phyloP scores from a whole-genome alignment of 2,329 filamentous ascomycete species.

The Cladosporium sp. region DNA sequence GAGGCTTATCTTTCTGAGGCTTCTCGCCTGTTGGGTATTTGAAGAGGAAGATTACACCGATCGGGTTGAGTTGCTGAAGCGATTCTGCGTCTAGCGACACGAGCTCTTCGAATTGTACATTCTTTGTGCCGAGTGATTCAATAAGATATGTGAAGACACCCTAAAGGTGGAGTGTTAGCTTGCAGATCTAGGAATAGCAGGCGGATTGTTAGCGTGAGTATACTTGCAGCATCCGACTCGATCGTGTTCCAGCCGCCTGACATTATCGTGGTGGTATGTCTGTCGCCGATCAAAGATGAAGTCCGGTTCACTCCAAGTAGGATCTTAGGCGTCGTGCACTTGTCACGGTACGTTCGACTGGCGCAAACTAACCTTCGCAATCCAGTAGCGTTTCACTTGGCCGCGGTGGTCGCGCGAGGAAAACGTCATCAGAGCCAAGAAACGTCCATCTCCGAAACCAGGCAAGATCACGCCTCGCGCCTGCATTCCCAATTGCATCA shows the following conservation, averaged over 20 bases:
- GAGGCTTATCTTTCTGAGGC: constrained; percentile 55
- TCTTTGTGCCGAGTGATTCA: constrained; percentile 82
- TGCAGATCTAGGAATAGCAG: background rate
- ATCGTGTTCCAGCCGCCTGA: constrained; percentile 90
- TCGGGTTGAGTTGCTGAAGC: constrained; percentile 53
- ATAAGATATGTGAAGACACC: constrained; percentile 97
- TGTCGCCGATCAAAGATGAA: too few species aligned
- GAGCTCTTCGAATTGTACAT: constrained; percentile 95
- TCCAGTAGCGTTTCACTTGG: background rate
- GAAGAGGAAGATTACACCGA: constrained; percentile 96
- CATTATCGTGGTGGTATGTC: constrained; percentile 16
- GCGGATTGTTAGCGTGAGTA: constrained; percentile 4
- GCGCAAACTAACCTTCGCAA: background rate
- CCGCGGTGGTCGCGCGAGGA: background rate
- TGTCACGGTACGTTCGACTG: background rate
- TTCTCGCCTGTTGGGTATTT: constrained; percentile 76
- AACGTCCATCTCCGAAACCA: background rate
- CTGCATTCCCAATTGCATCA: constrained; percentile 8
- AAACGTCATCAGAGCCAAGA: constrained; percentile 6
- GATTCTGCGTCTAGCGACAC: constrained; percentile 76
- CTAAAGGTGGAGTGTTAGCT: constrained; percentile 37
- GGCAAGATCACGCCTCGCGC: background rate
- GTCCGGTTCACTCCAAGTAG: too few species aligned
- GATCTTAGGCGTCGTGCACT: too few species aligned
- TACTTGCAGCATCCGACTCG: constrained; percentile 84